Conservation (phyloP, 2,329 filamentous ascomycete genomes). For the Aspergillus aculeatus region DNA sequence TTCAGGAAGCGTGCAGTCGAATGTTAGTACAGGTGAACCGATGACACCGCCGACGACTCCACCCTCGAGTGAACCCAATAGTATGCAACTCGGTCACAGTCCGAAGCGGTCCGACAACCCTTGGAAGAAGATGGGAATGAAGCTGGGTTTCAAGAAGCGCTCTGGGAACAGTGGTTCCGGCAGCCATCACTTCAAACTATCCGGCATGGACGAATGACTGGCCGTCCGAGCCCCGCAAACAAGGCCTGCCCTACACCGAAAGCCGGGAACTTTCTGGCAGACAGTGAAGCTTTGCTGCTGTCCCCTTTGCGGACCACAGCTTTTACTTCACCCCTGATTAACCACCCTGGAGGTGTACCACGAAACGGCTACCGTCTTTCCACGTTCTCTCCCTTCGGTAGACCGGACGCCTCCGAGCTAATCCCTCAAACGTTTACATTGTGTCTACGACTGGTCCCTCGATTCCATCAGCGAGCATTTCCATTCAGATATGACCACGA, state of each 20-base stretch:
- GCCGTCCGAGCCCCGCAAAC: not conserved
- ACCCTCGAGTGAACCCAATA: conserved; percentile 44
- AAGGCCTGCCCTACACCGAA: not conserved
- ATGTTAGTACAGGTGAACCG: conserved; percentile 41
- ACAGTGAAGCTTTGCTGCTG: conserved; percentile 4
- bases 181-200: conserved; percentile 26
- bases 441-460: conserved; percentile 16
- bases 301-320: not conserved
- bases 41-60: conserved; percentile 55
- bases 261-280: not conserved
- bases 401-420: not conserved
- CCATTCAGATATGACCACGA: conserved; percentile 20
- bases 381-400: not conserved
- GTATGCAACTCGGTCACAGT: conserved; percentile 31
- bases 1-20: conserved; percentile 44
- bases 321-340: not conserved
- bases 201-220: conserved; percentile 27
- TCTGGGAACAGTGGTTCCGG: conserved; percentile 25
- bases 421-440: not conserved
- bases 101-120: conserved; percentile 49
- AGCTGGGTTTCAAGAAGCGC: conserved; percentile 46
- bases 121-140: conserved; percentile 55
- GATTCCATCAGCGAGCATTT: conserved; percentile 12
- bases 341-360: not conserved
- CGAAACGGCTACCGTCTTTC: not conserved